Percentiles rank a stretch among this genome's conserved stretches.
phyloP scores from a whole-genome alignment of 805 yeast species.

The Lipomyces japonicus region DNA sequence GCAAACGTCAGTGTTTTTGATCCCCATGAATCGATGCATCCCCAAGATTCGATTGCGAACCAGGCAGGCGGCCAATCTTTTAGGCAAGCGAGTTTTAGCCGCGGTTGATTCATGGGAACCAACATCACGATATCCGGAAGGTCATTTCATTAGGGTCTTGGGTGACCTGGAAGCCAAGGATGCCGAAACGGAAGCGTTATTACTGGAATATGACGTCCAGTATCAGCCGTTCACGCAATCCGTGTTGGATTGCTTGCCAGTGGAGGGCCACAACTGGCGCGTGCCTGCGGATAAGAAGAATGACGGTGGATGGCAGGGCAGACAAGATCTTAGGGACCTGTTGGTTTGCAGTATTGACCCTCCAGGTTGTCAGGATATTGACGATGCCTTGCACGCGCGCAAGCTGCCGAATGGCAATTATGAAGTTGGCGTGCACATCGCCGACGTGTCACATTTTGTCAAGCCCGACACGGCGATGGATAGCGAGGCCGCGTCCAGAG shows the following conservation, averaged over 20 bases:
- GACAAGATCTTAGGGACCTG: slow-evolving; percentile 84
- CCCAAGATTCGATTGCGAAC: slow-evolving; percentile 87
- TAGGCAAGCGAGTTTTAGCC: slow-evolving; percentile 87
- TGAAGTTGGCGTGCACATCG: slow-evolving; percentile 98
- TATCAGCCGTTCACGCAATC: slow-evolving; percentile 91
- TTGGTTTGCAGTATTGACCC: slow-evolving; percentile 96
- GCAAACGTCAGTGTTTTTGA: slow-evolving; percentile 58
- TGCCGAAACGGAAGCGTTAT: slow-evolving; percentile 93
- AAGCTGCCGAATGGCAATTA: slow-evolving; percentile 84
- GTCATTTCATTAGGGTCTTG: slow-evolving; percentile 84
- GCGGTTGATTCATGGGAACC: slow-evolving; percentile 92
- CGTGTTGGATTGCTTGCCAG: slow-evolving; percentile 87
- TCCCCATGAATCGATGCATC: slow-evolving; percentile 81
- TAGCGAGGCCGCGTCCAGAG: slow-evolving; percentile 94
- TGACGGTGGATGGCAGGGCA: slow-evolving; percentile 45
- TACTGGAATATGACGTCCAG: slow-evolving; percentile 93
- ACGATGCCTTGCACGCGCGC: slow-evolving; percentile 92
- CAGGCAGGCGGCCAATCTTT: slow-evolving; percentile 72
- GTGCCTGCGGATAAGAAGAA: slow-evolving; percentile 62
- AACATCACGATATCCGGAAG: slow-evolving; percentile 80
- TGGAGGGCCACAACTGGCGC: slow-evolving; percentile 89
- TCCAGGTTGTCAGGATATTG: slow-evolving; percentile 97
- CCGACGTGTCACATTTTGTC: slow-evolving; percentile 97
- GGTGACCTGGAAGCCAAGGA: slow-evolving; percentile 89
- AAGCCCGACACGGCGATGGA: slow-evolving; percentile 89